phyloP scores from a whole-genome alignment of 306 rosid species.

The Cercis canadensis region DNA sequence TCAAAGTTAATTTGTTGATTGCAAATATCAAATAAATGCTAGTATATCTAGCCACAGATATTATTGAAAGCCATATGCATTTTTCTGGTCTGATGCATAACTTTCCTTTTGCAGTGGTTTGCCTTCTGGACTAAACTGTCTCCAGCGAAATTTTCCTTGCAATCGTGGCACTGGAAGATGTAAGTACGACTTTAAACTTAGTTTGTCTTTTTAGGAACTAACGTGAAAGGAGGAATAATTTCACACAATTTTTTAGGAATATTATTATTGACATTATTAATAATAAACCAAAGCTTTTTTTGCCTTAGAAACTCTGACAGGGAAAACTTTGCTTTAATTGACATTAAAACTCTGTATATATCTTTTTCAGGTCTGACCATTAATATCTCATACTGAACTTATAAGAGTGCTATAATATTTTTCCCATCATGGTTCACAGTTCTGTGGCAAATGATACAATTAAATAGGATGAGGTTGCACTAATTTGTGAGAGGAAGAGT shows the following conservation, averaged over 20 bases:
- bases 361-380: background rate
- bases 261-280: too few species aligned
- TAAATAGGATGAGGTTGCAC: too few species aligned
- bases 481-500: too few species aligned
- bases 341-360: background rate
- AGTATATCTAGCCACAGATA: too few species aligned
- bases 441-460: background rate
- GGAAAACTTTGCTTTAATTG: background rate
- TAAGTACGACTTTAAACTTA: conserved; percentile 37
- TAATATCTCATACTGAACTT: background rate
- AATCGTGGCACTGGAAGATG: conserved; percentile 45
- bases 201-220: too few species aligned
- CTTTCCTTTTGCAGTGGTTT: conserved; percentile 36
- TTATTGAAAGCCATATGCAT: too few species aligned
- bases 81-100: too few species aligned
- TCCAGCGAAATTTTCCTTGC: conserved; percentile 62
- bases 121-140: conserved; percentile 57
- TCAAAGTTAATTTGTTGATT: too few species aligned
- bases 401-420: background rate
- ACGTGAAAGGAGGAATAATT: background rate
- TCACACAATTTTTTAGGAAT: too few species aligned
- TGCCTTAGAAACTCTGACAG: too few species aligned
- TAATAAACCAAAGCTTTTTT: too few species aligned
- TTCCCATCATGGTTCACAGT: background rate
- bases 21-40: too few species aligned